These are phyloP conservation scores for Trichoderma erinaceum DNA, from an alignment of 495 filamentous ascomycete species.

Conservation along the genomic window DNA sequence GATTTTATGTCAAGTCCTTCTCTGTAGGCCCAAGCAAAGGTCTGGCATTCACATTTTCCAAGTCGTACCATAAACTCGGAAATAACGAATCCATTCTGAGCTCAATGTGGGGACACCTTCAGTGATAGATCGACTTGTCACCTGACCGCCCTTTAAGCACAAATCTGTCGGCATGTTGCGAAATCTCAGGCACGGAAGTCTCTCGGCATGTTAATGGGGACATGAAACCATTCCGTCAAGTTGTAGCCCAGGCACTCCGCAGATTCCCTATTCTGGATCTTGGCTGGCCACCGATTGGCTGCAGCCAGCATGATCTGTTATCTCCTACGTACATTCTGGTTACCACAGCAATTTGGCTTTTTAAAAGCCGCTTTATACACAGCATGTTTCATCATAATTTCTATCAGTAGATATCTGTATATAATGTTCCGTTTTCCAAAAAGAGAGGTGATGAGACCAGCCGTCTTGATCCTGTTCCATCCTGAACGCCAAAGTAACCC, in stretches of 20 bases:
- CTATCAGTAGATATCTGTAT: not conserved
- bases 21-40: too few species aligned
- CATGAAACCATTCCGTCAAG: not conserved
- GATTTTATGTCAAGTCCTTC: too few species aligned
- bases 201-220: not conserved
- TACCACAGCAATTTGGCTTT: not conserved
- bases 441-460: conserved; percentile 3
- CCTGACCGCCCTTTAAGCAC: not conserved
- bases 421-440: not conserved
- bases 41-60: not conserved
- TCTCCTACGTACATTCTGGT: not conserved
- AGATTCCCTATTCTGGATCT: not conserved
- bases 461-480: conserved; percentile 5
- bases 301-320: not conserved
- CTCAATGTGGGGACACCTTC: conserved; percentile 4
- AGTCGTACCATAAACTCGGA: not conserved
- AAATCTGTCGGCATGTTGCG: not conserved
- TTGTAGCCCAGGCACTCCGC: not conserved
- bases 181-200: not conserved
- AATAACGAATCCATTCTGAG: not conserved
- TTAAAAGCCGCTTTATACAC: not conserved
- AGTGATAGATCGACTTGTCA: not conserved
- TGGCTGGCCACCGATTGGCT: not conserved
- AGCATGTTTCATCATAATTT: not conserved
- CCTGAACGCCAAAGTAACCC: not conserved